Evolutionary conservation across 2,329 filamentous ascomycete species (phyloP), one percentile per base, ranked within the genome.

Genomic region (Ceratocystis cubensis): DNA sequence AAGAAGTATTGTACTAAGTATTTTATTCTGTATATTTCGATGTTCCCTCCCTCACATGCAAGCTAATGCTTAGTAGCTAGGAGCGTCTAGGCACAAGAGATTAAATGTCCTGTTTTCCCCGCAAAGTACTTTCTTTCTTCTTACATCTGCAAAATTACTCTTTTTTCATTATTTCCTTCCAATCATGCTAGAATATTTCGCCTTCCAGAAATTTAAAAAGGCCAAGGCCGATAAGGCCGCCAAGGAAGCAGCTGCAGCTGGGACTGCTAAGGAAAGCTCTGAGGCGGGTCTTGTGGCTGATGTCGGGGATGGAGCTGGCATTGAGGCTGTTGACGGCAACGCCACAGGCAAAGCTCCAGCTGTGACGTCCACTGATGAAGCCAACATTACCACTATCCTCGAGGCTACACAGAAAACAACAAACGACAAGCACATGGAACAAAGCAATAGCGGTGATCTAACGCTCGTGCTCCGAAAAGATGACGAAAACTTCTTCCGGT

Each of bases 141-240:
- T 25, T n/a, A 65, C 6, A 5, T 44, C 20, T 15, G 5, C 53
- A 57, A 2, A n/a, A 28, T 57, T 20, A 5, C 15, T 48, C 15
- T 22, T 48, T 62, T 25, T 22, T 25, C 25, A 7, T 8, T 22
- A 17, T 57, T 56, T 41, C 25, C 8, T 25, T n/a, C 44, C 7
- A 20, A 15, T 30, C 72, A 87, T 87, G 85, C 72, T 87, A 69
- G 83, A 87, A 74, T 86, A 84, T 74, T 81, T 87, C 70, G 76
- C 78, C 45, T 82, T 81, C 76, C 86, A 82, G 73, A 87, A 85
- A 73, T 76, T 80, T 72, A 86, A 85, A 76, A 84, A 86, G 74
- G 75, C 81, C 72, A 79, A 78, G 71, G 79, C 76, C 1, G 78
- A 83, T 67, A 81, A 83, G 68, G 75, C 75, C 17, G 74, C 73